A percentile compares a stretch with the other conserved stretches of the same genome.
phyloP scores from a whole-genome alignment of 2,329 filamentous ascomycete genomes.

The Neophaeococcomyces mojaviensis region DNA sequence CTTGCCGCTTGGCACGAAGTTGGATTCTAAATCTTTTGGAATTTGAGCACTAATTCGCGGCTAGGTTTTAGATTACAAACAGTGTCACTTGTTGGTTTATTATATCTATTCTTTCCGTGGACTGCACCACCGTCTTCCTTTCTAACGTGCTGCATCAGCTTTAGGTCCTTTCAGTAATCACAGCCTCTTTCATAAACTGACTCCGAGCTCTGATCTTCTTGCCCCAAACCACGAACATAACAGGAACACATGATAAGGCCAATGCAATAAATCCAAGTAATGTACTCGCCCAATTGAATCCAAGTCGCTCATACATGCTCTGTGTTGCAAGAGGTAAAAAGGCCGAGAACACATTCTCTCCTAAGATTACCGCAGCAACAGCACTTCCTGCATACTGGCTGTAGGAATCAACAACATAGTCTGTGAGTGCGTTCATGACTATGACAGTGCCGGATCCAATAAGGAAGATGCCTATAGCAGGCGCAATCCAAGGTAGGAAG shows the following conservation, averaged over 20 bases:
- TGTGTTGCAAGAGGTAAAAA: conserved; percentile 40
- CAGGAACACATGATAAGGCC: conserved; percentile 32
- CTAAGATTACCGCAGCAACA: conserved; percentile 39
- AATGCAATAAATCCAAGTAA: conserved; percentile 38
- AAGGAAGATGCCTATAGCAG: conserved; percentile 27
- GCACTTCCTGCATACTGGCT: conserved; percentile 42
- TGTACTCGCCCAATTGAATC: conserved; percentile 37
- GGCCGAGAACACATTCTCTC: conserved; percentile 39
- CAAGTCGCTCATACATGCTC: conserved; percentile 33
- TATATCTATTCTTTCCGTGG: too few species aligned
- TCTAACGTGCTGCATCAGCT: too few species aligned
- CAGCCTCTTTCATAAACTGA: too few species aligned
- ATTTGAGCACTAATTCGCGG: too few species aligned
- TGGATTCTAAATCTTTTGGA: too few species aligned
- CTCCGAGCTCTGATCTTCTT: conserved; percentile 29
- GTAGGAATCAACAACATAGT: conserved; percentile 43
- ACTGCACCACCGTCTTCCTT: too few species aligned
- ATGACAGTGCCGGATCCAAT: conserved; percentile 36
- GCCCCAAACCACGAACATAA: conserved; percentile 37
- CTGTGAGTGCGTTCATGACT: conserved; percentile 43
- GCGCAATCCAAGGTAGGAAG: conserved; percentile 30
- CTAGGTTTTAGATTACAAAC: too few species aligned
- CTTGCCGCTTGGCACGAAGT: too few species aligned
- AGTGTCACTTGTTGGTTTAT: too few species aligned
- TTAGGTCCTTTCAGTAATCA: too few species aligned